Evolutionary conservation across 1,284 basidiomycete genomes (phyloP), one percentile per base, ranked within the genome.

Genomic region (Ceratobasidium theobromae): DNA sequence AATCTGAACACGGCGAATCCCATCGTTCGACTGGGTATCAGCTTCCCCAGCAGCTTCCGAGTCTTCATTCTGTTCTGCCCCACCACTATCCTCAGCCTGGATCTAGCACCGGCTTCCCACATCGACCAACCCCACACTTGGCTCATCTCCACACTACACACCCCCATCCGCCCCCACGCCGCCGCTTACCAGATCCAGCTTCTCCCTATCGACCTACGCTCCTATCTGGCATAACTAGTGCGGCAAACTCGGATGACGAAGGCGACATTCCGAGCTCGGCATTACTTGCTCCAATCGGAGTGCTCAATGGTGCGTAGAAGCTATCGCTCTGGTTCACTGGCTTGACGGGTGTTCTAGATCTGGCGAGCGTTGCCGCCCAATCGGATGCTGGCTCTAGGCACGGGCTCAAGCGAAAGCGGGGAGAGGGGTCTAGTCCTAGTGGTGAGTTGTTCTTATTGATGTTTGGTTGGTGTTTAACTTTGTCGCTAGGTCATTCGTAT

Each of bases 231-330:
- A 62, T 62, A 4, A 62, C 58, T 16, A 62, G 58, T 38, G 70
- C 69, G 4, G 67, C 71, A 9, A 71, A 70, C 40, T 71, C 70
- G 35, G 71, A 70, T 46, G 70, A 70, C 41, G 70, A 71, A 41
- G 69, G 66, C n/a, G 71, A 72, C 48, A 64, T 72, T 21, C 71
- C 71, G 16, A 67, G 55, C 28, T 66, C 68, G 23, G 71, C 71
- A 5, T 33, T 72, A 18, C 52, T 69, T 30, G 69, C 70, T 33
- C 71, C 71, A n/a, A 72, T 72, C 33, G 68, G 68, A 12, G 70
- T 72, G 9, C 38, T 72, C 16, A 68, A 69, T 46, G 69, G 71
- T 71, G 46, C 28, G 69, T 41, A 27, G 14, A 53, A 4, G 16
- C 16, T 11, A 23, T 43, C 11, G 14, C 12, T 45, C 5, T 53